Base-by-base conservation (phyloP, 495 filamentous ascomycete genomes). In the Tuber borchii region DNA sequence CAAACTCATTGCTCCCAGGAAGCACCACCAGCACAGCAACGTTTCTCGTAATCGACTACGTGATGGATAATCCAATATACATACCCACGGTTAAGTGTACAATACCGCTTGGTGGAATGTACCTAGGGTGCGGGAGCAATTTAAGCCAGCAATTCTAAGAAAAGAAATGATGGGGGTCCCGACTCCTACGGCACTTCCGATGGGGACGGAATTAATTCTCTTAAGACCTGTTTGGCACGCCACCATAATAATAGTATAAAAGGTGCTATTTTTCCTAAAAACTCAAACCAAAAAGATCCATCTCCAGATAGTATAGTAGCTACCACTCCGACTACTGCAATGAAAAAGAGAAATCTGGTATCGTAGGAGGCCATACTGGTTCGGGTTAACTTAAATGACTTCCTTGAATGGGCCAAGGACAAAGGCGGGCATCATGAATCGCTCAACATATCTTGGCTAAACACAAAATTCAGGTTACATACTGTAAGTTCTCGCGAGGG, bases 1-100 rank as follows among this genome's bases (percentile, higher is more conserved):
- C 87, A 40, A 84, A 85, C 77, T 87, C 89, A 85, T 90, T 88
- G 78, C 85, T 87, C 22, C 85, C 86, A 45, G 89, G 39, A 40
- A 40, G 39, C 39, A 40, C 39, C 39, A 6, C 39, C 82, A 14
- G 83, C 76, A 87, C 85, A 73, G 87, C 85, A 40, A 83, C 84
- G 39, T 81, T 81, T 69, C 87, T 78, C 1, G 78, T 84, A 79
- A 90, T 88, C 5, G 84, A 42, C 20, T 40, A 68, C 17, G 20
- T 31, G 34, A 43, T 22, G 20, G 42, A 37, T 31, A 8, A 22
- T 48, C 8, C 56, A 56, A 34, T 34, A 51, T 68, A 6, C 39
- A 46, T 51, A 79, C 72, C 77, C 75, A 51, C 69, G 70, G 26
- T 74, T 74, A 31, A 72, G 75, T 22, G 76, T 79, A 44, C 75